Percentiles rank a stretch among this genome's conserved stretches.
phyloP scores from a whole-genome alignment of 257 asterid species.

The Solanum lycopersicoides region DNA sequence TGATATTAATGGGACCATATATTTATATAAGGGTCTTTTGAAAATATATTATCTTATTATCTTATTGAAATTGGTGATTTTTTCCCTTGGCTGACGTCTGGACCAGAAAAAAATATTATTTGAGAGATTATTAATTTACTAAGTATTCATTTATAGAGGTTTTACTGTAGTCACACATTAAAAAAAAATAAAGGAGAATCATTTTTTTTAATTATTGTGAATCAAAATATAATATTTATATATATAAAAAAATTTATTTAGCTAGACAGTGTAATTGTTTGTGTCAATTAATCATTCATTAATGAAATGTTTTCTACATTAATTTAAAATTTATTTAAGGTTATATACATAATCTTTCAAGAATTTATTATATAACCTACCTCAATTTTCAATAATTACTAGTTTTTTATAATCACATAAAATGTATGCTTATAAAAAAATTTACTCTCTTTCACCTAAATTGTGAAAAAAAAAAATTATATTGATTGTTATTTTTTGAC shows the following conservation, averaged over 20 bases:
- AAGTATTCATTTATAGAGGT: no score
- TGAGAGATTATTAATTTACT: no score
- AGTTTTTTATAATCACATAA: background rate
- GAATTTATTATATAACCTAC: background rate
- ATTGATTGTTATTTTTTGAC: background rate
- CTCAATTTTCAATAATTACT: background rate
- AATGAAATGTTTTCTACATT: background rate
- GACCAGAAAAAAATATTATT: no score
- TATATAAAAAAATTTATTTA: no score
- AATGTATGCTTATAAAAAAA: background rate
- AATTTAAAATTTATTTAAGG: background rate
- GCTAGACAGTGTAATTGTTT: background rate
- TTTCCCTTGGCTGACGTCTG: no score
- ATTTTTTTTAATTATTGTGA: no score
- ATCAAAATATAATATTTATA: no score
- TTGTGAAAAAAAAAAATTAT: background rate
- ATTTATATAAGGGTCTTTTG: no score
- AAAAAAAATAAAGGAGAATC: background rate
- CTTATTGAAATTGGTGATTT: no score
- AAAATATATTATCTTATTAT: no score
- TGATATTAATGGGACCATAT: no score
- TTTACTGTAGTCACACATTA: background rate
- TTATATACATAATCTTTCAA: background rate
- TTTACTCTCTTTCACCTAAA: background rate
- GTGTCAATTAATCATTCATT: background rate